Percentiles rank a stretch among this genome's conserved stretches.
phyloP scores from a whole-genome alignment of 2,329 filamentous ascomycete genomes.

The Cladorrhinum sp. region DNA sequence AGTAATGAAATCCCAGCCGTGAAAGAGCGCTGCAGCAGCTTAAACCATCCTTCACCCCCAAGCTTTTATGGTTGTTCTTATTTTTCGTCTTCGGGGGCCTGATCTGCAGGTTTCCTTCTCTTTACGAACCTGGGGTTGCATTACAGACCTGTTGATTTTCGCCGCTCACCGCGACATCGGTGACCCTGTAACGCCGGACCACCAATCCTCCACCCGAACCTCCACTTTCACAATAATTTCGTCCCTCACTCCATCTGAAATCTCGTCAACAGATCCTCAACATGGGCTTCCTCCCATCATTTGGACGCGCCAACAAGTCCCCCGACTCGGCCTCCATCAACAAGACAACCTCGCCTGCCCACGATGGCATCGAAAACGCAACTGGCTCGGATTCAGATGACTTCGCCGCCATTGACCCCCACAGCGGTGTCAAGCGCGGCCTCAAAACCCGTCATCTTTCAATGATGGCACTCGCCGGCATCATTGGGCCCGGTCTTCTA shows the following conservation, averaged over 20 bases:
- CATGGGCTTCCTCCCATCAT: neutral
- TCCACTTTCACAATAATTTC: neutral
- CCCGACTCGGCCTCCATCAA: neutral
- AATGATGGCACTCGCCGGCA: conserved; percentile 64
- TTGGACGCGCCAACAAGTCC: conserved; percentile 3
- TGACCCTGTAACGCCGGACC: neutral
- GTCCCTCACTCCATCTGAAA: neutral
- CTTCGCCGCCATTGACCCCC: conserved; percentile 52
- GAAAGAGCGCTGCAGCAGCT: neutral
- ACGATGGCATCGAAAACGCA: conserved; percentile 12
- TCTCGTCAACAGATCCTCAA: neutral
- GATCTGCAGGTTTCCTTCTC: neutral
- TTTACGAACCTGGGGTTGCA: neutral
- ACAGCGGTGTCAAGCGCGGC: conserved; percentile 65
- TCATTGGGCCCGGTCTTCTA: conserved; percentile 67
- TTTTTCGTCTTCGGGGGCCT: neutral
- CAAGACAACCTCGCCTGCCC: neutral
- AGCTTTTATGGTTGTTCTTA: neutral
- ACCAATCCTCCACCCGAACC: neutral
- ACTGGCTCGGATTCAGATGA: conserved; percentile 38
- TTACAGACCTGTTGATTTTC: neutral
- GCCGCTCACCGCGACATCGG: neutral
- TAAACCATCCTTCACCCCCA: neutral
- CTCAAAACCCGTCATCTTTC: conserved; percentile 65
- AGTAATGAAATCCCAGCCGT: neutral